Percentiles rank a stretch among this genome's conserved stretches.
Evolutionary conservation across 1,284 basidiomycete species (phyloP).

Genomic region (Inonotus hispidus): DNA sequence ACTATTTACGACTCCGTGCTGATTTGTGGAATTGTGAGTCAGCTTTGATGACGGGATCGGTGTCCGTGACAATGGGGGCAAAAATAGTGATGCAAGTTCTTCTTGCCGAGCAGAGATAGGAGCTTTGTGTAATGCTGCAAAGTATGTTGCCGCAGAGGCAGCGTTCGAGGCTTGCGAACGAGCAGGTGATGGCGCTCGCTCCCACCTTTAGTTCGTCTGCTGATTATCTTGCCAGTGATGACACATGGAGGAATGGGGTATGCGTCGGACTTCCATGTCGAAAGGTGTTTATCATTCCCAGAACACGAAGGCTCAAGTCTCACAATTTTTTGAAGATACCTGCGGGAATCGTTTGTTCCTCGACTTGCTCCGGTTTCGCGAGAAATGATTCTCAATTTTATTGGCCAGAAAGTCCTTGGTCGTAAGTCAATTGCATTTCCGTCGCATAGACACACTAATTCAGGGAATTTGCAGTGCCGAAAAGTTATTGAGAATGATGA

Average conservation of each 20-base stretch:
- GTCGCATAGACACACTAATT: background rate
- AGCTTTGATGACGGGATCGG: constrained; percentile 17
- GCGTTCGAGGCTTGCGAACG: constrained; percentile 25
- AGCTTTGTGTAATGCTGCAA: constrained; percentile 29
- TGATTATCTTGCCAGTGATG: constrained; percentile 22
- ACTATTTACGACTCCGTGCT: background rate
- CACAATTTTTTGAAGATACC: constrained; percentile 15
- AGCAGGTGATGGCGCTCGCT: constrained; percentile 13
- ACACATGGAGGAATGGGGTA: constrained; percentile 30
- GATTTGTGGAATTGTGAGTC: background rate
- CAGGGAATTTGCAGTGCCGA: constrained; percentile 5
- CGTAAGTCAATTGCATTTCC: constrained; percentile 1
- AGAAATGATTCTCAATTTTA: constrained; percentile 28
- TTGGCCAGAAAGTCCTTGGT: constrained; percentile 15
- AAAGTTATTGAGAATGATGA: constrained; percentile 15
- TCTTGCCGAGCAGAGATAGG: constrained; percentile 21
- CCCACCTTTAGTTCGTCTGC: background rate
- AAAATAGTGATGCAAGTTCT: background rate
- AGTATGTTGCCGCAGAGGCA: constrained; percentile 29
- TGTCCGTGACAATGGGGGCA: background rate
- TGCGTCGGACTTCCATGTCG: constrained; percentile 24
- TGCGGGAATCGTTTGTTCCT: constrained; percentile 28
- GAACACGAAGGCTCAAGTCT: background rate
- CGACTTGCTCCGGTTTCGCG: constrained; percentile 26
- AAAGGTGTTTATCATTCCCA: constrained; percentile 3